These are phyloP conservation scores for Cladosporium sp. DNA, from an alignment of 2,329 filamentous ascomycete genomes.

Conservation along the genomic window DNA sequence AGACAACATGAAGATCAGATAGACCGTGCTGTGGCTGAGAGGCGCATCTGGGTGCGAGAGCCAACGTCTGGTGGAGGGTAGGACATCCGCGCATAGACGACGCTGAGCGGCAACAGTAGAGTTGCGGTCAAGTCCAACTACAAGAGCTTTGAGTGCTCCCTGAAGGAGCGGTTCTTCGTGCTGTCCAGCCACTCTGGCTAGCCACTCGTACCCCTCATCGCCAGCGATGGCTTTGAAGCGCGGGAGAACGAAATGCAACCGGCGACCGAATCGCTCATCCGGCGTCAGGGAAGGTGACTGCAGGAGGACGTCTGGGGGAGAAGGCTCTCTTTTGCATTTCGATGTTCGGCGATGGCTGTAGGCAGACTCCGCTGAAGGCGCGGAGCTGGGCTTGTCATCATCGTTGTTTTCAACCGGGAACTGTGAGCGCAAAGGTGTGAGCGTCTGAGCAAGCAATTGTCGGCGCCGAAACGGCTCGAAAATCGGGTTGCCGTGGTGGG, in stretches of 20 bases:
- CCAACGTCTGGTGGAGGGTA: neutral
- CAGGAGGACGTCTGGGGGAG: no score
- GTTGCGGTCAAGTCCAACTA: neutral
- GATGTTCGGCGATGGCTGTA: no score
- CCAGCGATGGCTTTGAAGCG: neutral
- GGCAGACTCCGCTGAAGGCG: no score
- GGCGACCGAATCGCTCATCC: neutral
- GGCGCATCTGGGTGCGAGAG: neutral
- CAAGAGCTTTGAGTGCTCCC: neutral
- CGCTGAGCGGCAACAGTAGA: neutral
- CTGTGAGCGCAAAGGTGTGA: no score
- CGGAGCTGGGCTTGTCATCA: no score
- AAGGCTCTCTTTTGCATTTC: no score
- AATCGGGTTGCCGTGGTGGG: no score
- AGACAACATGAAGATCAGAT: neutral
- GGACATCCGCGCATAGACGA: neutral
- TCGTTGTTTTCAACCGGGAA: no score
- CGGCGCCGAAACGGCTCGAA: no score
- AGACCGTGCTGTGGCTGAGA: neutral
- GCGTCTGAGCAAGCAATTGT: no score
- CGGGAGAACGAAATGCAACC: neutral
- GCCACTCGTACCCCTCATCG: neutral
- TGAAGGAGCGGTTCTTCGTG: neutral
- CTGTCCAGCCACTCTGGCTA: neutral
- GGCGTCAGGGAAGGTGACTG: neutral